These are phyloP conservation scores for Fusarium citri DNA, from an alignment of 2,329 filamentous ascomycete genomes.

Conservation along the genomic window DNA sequence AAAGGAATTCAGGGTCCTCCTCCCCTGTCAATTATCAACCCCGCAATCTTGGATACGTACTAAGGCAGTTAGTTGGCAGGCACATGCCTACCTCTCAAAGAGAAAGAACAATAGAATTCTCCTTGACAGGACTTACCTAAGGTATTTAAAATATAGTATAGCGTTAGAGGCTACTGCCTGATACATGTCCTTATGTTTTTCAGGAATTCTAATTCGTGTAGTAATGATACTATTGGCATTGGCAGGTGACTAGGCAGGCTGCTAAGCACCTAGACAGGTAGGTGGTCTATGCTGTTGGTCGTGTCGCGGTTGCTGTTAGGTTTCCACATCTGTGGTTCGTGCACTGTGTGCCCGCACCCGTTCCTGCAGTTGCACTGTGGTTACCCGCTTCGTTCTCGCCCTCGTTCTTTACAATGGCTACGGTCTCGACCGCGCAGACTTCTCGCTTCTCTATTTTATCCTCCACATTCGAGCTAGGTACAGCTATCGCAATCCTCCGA, in stretches of 20 bases:
- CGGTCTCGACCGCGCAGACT: slow-evolving; percentile 21
- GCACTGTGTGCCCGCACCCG: slow-evolving; percentile 17
- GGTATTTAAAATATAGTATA: background rate
- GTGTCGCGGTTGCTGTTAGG: background rate
- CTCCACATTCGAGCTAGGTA: slow-evolving; percentile 13
- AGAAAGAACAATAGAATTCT: background rate
- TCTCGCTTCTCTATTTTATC: slow-evolving; percentile 15
- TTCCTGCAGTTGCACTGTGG: slow-evolving; percentile 12
- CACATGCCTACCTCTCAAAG: background rate
- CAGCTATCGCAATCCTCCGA: background rate
- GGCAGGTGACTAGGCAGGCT: background rate
- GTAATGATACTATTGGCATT: background rate
- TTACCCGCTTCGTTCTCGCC: slow-evolving; percentile 28
- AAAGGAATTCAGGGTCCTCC: slow-evolving; percentile 22
- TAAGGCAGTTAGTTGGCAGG: background rate
- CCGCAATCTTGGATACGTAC: slow-evolving; percentile 3
- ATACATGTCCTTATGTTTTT: background rate
- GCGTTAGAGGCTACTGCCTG: background rate
- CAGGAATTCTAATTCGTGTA: slow-evolving; percentile 19
- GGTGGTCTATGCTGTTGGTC: background rate
- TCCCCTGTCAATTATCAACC: slow-evolving; percentile 14
- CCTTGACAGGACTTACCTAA: background rate
- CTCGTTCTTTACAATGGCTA: slow-evolving; percentile 19
- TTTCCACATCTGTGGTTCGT: slow-evolving; percentile 7
- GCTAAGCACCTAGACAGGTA: background rate